Evolutionary conservation across 164 flowering plant genomes (phyloP).

Genomic region (Saururus chinensis): DNA sequence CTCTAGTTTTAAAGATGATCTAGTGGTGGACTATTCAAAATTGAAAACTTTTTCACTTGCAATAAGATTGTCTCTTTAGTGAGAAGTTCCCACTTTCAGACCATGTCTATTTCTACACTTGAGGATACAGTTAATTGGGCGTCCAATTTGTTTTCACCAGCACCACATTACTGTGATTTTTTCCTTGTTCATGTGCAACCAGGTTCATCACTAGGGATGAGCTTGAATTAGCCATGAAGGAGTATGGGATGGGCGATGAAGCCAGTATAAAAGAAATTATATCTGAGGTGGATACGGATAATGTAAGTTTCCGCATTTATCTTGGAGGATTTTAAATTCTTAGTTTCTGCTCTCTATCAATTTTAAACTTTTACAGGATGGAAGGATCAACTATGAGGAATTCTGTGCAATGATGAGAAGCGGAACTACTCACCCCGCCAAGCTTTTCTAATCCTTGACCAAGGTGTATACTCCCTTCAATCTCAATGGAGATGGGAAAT

Average conservation of each 20-base stretch:
- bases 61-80: no score
- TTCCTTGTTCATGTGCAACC: slow-evolving; percentile 2
- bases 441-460: slow-evolving; percentile 29
- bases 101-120: no score
- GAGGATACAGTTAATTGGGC: no score
- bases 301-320: slow-evolving; percentile 33
- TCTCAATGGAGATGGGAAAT: neutral
- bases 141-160: no score
- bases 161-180: neutral
- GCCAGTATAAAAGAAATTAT: slow-evolving; percentile 62
- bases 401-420: slow-evolving; percentile 81
- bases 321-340: neutral
- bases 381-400: slow-evolving; percentile 68
- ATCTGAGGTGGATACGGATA: slow-evolving; percentile 78
- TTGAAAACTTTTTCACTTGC: no score
- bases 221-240: slow-evolving; percentile 65
- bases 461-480: no score
- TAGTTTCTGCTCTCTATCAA: slow-evolving; percentile 6
- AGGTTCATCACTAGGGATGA: slow-evolving; percentile 83
- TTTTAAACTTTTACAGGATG: slow-evolving; percentile 45
- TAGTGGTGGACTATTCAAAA: no score
- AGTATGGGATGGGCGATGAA: slow-evolving; percentile 73
- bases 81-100: no score
- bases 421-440: slow-evolving; percentile 44
- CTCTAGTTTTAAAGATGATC: no score